phyloP scores from a whole-genome alignment of 768 basidiomycete genomes.

The Calvatia gigantea region DNA sequence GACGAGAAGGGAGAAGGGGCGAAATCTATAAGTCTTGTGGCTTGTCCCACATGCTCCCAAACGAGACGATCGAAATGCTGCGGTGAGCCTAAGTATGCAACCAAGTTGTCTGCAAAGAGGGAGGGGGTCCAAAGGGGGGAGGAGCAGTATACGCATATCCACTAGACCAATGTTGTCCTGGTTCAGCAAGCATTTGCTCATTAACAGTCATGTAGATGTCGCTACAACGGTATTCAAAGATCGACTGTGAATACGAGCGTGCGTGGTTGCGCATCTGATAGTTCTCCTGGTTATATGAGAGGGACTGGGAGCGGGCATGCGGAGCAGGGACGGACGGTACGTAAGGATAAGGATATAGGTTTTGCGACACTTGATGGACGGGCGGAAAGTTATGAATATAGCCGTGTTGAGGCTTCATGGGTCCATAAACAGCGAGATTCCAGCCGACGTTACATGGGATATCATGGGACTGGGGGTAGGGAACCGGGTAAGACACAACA shows the following conservation, averaged over 20 bases:
- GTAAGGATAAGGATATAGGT: slow-evolving; percentile 34
- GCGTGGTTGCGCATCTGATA: slow-evolving; percentile 43
- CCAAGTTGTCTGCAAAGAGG: slow-evolving; percentile 30
- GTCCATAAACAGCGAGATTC: slow-evolving; percentile 28
- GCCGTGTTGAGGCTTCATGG: slow-evolving; percentile 34
- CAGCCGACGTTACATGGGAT: slow-evolving; percentile 36
- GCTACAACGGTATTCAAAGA: slow-evolving; percentile 49
- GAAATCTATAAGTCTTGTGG: slow-evolving; percentile 18
- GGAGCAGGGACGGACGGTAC: slow-evolving; percentile 31
- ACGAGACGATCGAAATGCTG: slow-evolving; percentile 22
- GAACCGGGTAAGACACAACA: slow-evolving; percentile 31
- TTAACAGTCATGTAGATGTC: slow-evolving; percentile 41
- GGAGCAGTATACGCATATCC: slow-evolving; percentile 37
- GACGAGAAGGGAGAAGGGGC: slow-evolving; percentile 22
- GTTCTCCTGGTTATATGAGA: slow-evolving; percentile 51
- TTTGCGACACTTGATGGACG: slow-evolving; percentile 28
- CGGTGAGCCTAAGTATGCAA: slow-evolving; percentile 11
- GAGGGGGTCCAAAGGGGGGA: slow-evolving; percentile 40
- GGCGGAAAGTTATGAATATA: slow-evolving; percentile 36
- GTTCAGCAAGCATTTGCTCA: slow-evolving; percentile 36
- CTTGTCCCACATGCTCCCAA: slow-evolving; percentile 14
- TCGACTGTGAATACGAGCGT: slow-evolving; percentile 59
- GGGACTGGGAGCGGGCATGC: slow-evolving; percentile 56
- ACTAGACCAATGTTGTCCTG: slow-evolving; percentile 41
- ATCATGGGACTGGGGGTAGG: slow-evolving; percentile 32